Base-by-base conservation (phyloP, 306 rosid genomes). In the Argentina anserina region DNA sequence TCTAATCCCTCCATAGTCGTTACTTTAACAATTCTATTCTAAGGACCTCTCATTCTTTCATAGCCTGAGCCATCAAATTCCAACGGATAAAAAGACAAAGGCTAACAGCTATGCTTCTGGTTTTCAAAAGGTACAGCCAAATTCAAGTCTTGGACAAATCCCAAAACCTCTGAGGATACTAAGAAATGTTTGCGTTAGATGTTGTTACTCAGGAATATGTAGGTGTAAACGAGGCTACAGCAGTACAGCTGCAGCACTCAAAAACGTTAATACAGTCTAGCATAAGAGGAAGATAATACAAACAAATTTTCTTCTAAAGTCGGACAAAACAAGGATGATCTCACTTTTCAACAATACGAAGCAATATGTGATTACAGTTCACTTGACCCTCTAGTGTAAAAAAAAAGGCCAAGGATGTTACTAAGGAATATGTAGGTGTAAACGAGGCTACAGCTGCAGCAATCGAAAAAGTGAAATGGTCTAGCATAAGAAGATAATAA, bases 391-490 rank as follows among this genome's bases (percentile, higher is more conserved):
- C n/a, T n/a, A 45, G 43, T 41, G 55, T 37, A 60, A 17, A 31
- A 74, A 74, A 72, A 58, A 62, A 75, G 64, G 43, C 14, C 2
- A 28, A 36, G 52, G n/a, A n/a, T n/a, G n/a, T n/a, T n/a, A n/a
- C n/a, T n/a, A n/a, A 63, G 12, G 67, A 33, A 61, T 17, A 58
- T 60, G 39, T 5, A 59, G 65, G 28, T 60, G 25, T 33, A 31
- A 31, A 58, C 11, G 41, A 60, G 66, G 66, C 41, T 31, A 17
- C 42, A 61, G 23, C 67, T 18, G 67, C 67, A 31, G 33, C 65
- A 31, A 10, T 60, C 5, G 2, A 6, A 60, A 60, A 31, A 2
- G 9, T 15, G 2, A 9, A 61, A 1, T 1, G 26, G 37, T 23
- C 36, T 9, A 70, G 25, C 45, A 28, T 1, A 17, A 0, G 74